Base-by-base conservation (phyloP, 805 yeast species). In the Sugiyamaella valdiviana region DNA sequence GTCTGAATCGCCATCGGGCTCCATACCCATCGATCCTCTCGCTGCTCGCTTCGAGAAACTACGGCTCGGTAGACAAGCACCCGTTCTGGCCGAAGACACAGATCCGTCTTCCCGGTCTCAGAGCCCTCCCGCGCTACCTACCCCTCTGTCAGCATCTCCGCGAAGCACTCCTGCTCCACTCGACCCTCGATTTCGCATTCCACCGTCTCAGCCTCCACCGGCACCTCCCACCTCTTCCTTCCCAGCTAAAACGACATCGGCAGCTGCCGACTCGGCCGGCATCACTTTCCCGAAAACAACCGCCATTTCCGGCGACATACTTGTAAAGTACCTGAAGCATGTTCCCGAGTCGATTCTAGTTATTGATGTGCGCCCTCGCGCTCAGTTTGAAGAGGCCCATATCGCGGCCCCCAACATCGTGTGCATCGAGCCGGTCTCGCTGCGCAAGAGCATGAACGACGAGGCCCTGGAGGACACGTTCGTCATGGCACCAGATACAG, bases 351-450 rank as follows among this genome's bases (percentile, higher is more conserved):
- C 60, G 1, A 59, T 83, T 0, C 68, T 90, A n/a, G 52, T 90
- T 9, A 74, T 91, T 5, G 98, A 91, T 62, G 74, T 80, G 38
- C 70, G 97, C 55, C 69, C 82, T 15, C 70, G 82, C 36, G 70
- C 69, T 16, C 81, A 78, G 35, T 89, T 75, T 60, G 76, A 78
- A 42, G 67, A 69, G 39, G 76, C 77, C 42, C 96, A 88, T 63
- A 79, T 90, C 19, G 68, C 75, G 10, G 67, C 78, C 21, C 65
- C 69, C 2, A 77, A 83, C 46, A 63, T 84, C 6, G 73, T 86
- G 9, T 85, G 90, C 60, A 74, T 90, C 16, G 95, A 87, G 46
- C 96, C 97, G 0, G 71, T 75, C 16, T 72, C 79, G 0, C 68
- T 82, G 16, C 65, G 79, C 45, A 62, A 65, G 0, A 66, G 69